Evolutionary conservation across 1,284 basidiomycete genomes (phyloP).

Genomic region (Exobasidium cylindrosporum): DNA sequence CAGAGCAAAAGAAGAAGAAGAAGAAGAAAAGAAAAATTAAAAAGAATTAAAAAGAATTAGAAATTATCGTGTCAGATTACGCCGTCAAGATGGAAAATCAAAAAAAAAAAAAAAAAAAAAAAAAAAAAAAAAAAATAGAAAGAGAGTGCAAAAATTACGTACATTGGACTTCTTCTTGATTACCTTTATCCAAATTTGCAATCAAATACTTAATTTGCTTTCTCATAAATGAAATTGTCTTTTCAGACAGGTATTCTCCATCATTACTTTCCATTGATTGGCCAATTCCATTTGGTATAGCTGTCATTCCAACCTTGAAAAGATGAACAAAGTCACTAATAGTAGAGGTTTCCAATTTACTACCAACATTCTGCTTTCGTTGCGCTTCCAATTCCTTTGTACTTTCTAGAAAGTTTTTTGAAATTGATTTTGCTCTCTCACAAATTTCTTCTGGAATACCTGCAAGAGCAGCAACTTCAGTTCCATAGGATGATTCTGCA

Average conservation of each 20-base stretch:
- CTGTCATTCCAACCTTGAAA: constrained; percentile 19
- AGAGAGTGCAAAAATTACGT: too few relatives aligned
- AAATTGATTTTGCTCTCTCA: constrained; percentile 45
- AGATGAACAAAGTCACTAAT: constrained; percentile 51
- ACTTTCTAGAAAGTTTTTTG: constrained; percentile 41
- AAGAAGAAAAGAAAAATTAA: too few relatives aligned
- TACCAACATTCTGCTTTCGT: constrained; percentile 28
- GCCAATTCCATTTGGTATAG: constrained; percentile 20
- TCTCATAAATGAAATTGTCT: constrained; percentile 3
- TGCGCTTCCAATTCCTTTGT: constrained; percentile 37
- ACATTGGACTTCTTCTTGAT: too few relatives aligned
- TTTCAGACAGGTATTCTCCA: neutral
- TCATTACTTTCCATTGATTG: neutral
- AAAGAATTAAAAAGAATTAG: too few relatives aligned
- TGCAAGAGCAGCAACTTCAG: constrained; percentile 51
- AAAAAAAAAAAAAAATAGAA: too few relatives aligned
- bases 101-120: too few relatives aligned
- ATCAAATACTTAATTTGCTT: neutral
- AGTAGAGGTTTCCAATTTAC: constrained; percentile 34
- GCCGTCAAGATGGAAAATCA: too few relatives aligned
- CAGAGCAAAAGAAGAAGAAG: too few relatives aligned
- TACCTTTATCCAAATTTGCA: neutral
- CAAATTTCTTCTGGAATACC: constrained; percentile 50
- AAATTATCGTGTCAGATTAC: too few relatives aligned
- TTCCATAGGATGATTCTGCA: constrained; percentile 81